Base-by-base conservation (phyloP, 202 grass and related monocot species). In the Carex sylvatica region DNA sequence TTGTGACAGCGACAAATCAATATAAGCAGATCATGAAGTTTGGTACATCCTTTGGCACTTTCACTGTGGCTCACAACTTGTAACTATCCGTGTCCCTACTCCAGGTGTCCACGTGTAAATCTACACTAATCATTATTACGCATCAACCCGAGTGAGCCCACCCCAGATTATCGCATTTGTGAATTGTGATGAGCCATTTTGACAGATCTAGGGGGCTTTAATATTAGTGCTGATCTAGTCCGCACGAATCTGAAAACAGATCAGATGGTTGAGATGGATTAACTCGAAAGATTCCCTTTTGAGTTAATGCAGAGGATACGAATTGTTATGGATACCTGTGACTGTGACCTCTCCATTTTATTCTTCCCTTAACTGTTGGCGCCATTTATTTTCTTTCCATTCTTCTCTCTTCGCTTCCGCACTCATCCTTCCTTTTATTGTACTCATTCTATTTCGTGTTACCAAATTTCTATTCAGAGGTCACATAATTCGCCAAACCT, bases 381-480 rank as follows among this genome's bases (percentile, higher is more conserved):
- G 70, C 83, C 68, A 70, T 65, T 22, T 65, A 30, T 59, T 64
- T 8, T 61, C 59, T 58, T 58, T 31, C 22, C 58, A 30, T 31
- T 85, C 33, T 15, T 47, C 0, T 22, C 18, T 81, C 23, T 66
- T 82, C 42, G 36, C 15, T 59, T 38, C 54, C 52, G 22, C 4
- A 38, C 74, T 78, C 16, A 78, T 78, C 36, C 18, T 80, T 64
- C 72, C 24, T 55, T 75, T 76, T 33, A 14, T 75, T 56, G 18
- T 40, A 40, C 38, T 40, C 6, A 40, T 40, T 40, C 38, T 40
- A 18, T n/a, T 19, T 40, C 33, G 65, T 8, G 14, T 38, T 40
- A 9, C 35, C 31, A 19, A 62, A 20, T 42, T 11, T 62, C 22
- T 61, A 13, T 28, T 35, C 49, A 18, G 30, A 78, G 14, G 36